Base-by-base conservation (phyloP, 805 yeast species). In the Zygoascus biomembranicola region DNA sequence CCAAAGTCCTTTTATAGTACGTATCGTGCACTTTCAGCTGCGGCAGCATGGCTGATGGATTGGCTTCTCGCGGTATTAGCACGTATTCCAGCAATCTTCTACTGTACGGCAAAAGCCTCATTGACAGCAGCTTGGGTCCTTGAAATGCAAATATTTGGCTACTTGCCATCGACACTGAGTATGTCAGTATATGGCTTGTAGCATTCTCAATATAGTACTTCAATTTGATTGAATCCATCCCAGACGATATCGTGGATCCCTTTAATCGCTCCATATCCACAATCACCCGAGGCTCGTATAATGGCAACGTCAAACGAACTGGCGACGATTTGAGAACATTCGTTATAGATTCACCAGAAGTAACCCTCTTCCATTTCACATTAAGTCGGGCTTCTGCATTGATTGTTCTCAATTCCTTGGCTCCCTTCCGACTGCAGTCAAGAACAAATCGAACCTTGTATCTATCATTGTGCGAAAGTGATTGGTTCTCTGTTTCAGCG, bases 131-230 rank as follows among this genome's bases (percentile, higher is more conserved):
- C 52, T 68, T 73, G 54, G 59, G 69, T 16, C 65, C 80, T 63
- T 60, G 73, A 55, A 57, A 73, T 43, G 65, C 71, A 63, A 67
- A 77, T 60, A 61, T 66, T 23, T 69, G 69, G 44, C 73, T 70
- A 1, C 72, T 56, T 2, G 68, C 67, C 65, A 81, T 66, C 11
- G 73, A 69, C 2, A 81, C 72, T 11, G 82, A 68, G 59, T 85
- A 88, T 10, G 81, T 80, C 58, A 88, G 80, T 2, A 84, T 76
- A 45, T 84, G 73, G 2, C 85, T 74, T 0, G 95, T 84, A 13
- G 95, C 90, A 62, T 87, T 87, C 63, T 87, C 95, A 49, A 87
- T 62, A 50, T 75, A 73, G 63, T 79, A 87, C 13, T 32, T 52
- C 28, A 56, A 49, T 23, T 50, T 35, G 9, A 55, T 19, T 16